Evolutionary conservation across 768 basidiomycete species (phyloP).

Genomic region (Paxillus rubicundulus): DNA sequence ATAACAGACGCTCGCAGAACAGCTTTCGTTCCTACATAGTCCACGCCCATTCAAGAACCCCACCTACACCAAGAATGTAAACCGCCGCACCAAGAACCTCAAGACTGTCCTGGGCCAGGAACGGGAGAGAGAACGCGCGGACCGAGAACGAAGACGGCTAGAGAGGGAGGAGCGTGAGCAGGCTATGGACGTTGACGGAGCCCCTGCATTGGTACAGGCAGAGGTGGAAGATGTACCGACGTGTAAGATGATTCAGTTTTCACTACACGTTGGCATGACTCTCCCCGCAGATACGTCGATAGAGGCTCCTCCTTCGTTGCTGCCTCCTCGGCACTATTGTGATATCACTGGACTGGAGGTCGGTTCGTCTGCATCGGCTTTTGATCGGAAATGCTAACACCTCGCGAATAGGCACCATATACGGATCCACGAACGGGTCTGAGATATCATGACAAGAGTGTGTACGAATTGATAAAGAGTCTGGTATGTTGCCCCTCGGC

Average conservation of each 20-base stretch:
- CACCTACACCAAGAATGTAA: constrained; percentile 64
- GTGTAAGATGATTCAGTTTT: constrained; percentile 44
- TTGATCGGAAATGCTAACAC: neutral
- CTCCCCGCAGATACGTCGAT: constrained; percentile 62
- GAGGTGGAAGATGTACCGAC: constrained; percentile 57
- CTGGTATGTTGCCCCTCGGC: constrained; percentile 44
- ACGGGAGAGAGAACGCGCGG: constrained; percentile 69
- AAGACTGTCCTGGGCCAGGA: constrained; percentile 78
- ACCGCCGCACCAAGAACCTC: constrained; percentile 73
- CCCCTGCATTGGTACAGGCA: constrained; percentile 9
- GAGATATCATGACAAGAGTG: constrained; percentile 81
- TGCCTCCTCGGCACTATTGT: constrained; percentile 75
- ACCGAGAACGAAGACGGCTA: constrained; percentile 55
- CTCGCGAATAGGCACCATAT: constrained; percentile 61
- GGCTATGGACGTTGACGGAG: constrained; percentile 58
- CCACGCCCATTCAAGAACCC: constrained; percentile 80
- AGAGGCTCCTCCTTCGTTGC: constrained; percentile 79
- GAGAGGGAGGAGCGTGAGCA: constrained; percentile 43
- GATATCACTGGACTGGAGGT: constrained; percentile 88
- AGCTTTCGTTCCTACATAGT: constrained; percentile 66
- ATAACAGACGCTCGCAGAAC: constrained; percentile 64
- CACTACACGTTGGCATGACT: neutral
- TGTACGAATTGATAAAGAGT: constrained; percentile 79
- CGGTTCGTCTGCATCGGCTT: neutral
- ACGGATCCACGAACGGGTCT: constrained; percentile 79